Evolutionary conservation across 2,329 filamentous ascomycete species (phyloP), one percentile per base, ranked within the genome.

Genomic region (Xylariaceae sp.): DNA sequence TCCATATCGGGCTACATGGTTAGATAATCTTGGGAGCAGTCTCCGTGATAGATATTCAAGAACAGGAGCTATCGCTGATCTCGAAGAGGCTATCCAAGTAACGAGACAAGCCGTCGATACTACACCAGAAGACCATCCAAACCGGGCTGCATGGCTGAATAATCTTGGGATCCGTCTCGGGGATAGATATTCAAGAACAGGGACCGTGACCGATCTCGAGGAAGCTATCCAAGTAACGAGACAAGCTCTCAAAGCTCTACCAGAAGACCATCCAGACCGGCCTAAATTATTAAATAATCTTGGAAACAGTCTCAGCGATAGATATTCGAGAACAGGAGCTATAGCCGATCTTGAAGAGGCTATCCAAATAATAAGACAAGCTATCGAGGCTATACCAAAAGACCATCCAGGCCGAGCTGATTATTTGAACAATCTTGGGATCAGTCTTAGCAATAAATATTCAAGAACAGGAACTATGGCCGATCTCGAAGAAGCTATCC

Each of bases 401-500:
- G 27, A 43, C 37, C 32, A 44, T 26, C 30, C 30, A 11, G 48
- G 44, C 30, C 47, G 47, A 20, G 15, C 26, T 26, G 40, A 1
- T 8, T 36, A 13, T 18, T 27, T 50, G 27, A 44, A 13, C 27
- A 43, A 51, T 13, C 30, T 33, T 8, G 30, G 30, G 30, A 33
- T n/a, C 13, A 10, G 30, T n/a, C 30, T 33, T 33, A 15, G 16
- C 30, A 33, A 33, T 6, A 33, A n/a, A n/a, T 33, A 33, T 13
- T 33, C 30, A 15, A 33, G 13, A n/a, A 7, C 11, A n/a, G 30
- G 30, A 33, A 13, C 30, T 6, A 33, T 33, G 30, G 1, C 30
- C 29, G 39, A 50, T 27, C 24, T 50, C 10, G 36, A 44, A 36
- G 29, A 36, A 30, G 36, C 48, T 16, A 51, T 51, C 32, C 3